Percentiles rank a stretch among this genome's conserved stretches.
phyloP scores from a whole-genome alignment of 2,329 filamentous ascomycete genomes.

The Microdochium nivale region DNA sequence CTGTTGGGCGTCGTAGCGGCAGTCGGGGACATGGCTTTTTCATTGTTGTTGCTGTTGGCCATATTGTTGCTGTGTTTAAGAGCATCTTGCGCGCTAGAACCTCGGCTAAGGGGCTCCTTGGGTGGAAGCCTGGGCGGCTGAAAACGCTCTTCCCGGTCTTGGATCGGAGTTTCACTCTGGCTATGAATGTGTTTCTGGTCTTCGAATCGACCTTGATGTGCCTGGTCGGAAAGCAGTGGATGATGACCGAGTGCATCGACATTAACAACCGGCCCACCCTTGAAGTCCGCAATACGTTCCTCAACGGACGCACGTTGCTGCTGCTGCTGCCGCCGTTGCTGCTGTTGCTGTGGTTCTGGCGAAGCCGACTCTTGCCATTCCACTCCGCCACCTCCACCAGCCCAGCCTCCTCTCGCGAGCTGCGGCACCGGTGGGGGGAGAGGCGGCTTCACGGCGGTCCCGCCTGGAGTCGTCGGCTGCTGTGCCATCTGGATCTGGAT shows the following conservation, averaged over 20 bases:
- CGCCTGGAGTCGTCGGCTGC: neutral
- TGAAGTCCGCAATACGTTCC: neutral
- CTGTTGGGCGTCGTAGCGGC: neutral
- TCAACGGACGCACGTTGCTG: neutral
- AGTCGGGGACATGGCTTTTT: neutral
- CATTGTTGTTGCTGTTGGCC: neutral
- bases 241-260: neutral
- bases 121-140: neutral
- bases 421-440: neutral
- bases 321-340: neutral
- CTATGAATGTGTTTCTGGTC: neutral
- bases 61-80: neutral
- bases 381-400: too few relatives aligned
- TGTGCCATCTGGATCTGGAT: neutral
- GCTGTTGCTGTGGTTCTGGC: neutral
- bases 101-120: neutral
- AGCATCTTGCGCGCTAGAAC: neutral
- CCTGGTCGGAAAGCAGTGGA: neutral
- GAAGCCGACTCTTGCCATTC: too few relatives aligned
- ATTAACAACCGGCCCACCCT: neutral
- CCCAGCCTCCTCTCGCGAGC: neutral
- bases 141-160: too few relatives aligned
- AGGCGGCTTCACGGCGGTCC: neutral
- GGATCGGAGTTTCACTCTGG: neutral
- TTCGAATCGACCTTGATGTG: neutral